Evolutionary conservation across 108 stramenopile species (phyloP), one percentile per base, ranked within the genome.

Genomic region (Fragilariopsis cylindrus): DNA sequence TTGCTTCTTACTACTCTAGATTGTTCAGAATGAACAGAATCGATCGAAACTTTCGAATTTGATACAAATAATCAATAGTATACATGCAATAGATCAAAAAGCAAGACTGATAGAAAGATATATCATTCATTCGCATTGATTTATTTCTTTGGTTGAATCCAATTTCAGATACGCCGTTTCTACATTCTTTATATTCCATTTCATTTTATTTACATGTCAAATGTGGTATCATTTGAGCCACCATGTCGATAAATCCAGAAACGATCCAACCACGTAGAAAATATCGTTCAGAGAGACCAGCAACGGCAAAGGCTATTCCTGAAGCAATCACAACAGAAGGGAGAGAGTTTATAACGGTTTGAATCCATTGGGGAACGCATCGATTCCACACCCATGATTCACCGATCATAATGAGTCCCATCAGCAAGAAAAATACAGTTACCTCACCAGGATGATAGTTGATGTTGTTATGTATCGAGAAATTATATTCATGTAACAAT

Each of bases 401-500:
- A 21, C 46, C 77, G 43, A 78, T 45, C 74, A 82, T 78, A 6
- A 78, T 55, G 15, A 71, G 12, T 12, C 81, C 81, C 73, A 82
- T 78, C n/a, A 60, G 19, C 15, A 60, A 5, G 48, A 82, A 82
- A 57, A 82, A 82, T 8, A 71, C 7, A 4, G 69, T 70, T 2
- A 73, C 81, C n/a, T 69, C 48, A 18, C 81, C 81, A 5, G 49
- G 60, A 46, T 52, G 72, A 39, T 78, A 81, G 13, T 48, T 69
- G 19, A 56, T 54, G 50, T 49, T n/a, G 55, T 82, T 78, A 50
- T 78, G 77, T 39, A 76, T 71, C 46, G 66, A 64, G 48, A 82
- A 82, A 53, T 73, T 78, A 60, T 82, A 82, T 65, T 82, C 81
- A 60, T 82, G 81, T 39, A 82, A 47, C 3, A 74, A 48, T 12